Evolutionary conservation across 352 stramenopile genomes (phyloP), one percentile per base, ranked within the genome.

Genomic region (Phytophthora fragariae): DNA sequence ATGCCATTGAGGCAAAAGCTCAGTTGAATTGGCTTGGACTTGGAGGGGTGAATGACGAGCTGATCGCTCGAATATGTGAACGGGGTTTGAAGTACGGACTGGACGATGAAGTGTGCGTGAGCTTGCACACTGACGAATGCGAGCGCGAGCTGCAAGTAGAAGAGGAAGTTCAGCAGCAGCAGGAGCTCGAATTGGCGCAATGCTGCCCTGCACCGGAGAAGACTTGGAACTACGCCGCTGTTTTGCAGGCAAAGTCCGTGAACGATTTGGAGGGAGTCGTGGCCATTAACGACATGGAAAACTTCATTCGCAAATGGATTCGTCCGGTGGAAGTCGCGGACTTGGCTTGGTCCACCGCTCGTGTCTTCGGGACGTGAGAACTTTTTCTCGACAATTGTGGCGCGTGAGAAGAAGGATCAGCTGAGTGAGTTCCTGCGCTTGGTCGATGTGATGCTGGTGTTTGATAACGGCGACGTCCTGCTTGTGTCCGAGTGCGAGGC

Each of bases 101-200:
- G 2, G 73, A 88, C 21, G 69, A 83, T 35, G 72, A 75, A 15
- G 65, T 86, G 0, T 60, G 79, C 2, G 70, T 85, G 11, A 80
- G 68, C 15, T 59, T 69, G 0, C 81, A 83, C 44, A 72, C 61
- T 6, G 72, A 86, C 41, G 76, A 89, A 35, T 88, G 80, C 10
- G 82, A 91, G 57, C 80, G 76, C 3, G 80, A 91, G 65, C 41
- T 89, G 21, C 80, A 87, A 39, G 58, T 84, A 7, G 63, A 89
- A 47, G 68, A 86, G 29, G 76, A 85, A 44, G 49, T 77, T 11
- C 54, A 86, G 60, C 59, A 72, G 4, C 57, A 85, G 21, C 24
- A 46, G 0, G 71, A 81, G 37, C 11, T 66, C 0, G 57, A 72
- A 39, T 17, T 47, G 6, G 37, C 15, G 3, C 14, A 46, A 8